These are phyloP conservation scores for Penicillium odoratum DNA, from an alignment of 495 filamentous ascomycete genomes.

Conservation along the genomic window DNA sequence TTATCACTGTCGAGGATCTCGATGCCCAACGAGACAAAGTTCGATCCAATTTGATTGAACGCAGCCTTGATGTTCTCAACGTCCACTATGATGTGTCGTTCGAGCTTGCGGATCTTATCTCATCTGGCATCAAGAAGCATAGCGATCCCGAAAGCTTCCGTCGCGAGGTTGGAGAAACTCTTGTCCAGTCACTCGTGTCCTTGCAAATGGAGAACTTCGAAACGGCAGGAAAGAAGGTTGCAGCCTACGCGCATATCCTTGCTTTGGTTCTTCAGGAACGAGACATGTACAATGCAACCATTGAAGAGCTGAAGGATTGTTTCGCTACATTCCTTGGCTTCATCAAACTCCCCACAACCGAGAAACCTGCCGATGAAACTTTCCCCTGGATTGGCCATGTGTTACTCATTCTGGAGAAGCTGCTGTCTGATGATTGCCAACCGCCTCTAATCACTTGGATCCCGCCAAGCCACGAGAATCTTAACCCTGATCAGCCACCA, in stretches of 20 bases:
- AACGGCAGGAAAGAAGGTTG: constrained; percentile 75
- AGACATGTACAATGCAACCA: constrained; percentile 73
- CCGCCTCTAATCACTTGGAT: constrained; percentile 74
- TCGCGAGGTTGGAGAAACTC: constrained; percentile 74
- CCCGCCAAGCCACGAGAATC: constrained; percentile 58
- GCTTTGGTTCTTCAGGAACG: constrained; percentile 83
- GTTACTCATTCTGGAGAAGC: constrained; percentile 83
- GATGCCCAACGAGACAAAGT: constrained; percentile 73
- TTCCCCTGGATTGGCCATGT: constrained; percentile 92
- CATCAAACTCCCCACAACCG: constrained; percentile 62
- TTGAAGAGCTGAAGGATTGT: constrained; percentile 75
- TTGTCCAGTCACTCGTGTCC: constrained; percentile 86
- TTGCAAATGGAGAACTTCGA: constrained; percentile 70
- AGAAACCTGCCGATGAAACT: constrained; percentile 66
- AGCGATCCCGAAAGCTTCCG: constrained; percentile 61
- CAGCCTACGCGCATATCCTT: constrained; percentile 90
- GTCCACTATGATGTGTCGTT: constrained; percentile 87
- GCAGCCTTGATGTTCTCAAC: constrained; percentile 84
- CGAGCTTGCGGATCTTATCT: constrained; percentile 84
- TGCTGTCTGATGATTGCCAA: constrained; percentile 84
- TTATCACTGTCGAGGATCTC: constrained; percentile 75
- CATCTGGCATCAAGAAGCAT: constrained; percentile 69
- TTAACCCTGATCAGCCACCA: constrained; percentile 46
- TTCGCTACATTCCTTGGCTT: constrained; percentile 75
- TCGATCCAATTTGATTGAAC: constrained; percentile 78